phyloP scores from a whole-genome alignment of 2,329 filamentous ascomycete genomes.

The Ceratocystis destructans region DNA sequence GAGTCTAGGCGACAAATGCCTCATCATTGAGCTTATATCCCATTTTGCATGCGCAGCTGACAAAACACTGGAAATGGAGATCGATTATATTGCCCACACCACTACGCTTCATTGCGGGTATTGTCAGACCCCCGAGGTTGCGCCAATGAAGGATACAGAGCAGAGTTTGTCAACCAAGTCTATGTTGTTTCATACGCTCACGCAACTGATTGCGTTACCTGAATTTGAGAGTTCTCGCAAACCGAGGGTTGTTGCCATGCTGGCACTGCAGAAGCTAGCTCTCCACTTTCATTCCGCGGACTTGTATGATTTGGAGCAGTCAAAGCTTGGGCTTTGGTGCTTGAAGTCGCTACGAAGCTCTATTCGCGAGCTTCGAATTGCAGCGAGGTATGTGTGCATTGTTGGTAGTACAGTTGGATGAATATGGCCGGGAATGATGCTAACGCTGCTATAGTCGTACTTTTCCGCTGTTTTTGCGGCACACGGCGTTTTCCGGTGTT shows the following conservation, averaged over 20 bases:
- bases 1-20: constrained; percentile 37
- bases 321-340: constrained; percentile 63
- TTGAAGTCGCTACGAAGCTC: constrained; percentile 72
- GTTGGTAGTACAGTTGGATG: neutral
- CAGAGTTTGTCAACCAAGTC: constrained; percentile 11
- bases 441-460: constrained; percentile 37
- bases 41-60: constrained; percentile 43
- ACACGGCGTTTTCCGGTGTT: constrained; percentile 21
- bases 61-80: constrained; percentile 28
- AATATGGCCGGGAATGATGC: neutral
- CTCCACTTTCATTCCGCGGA: constrained; percentile 47
- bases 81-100: neutral
- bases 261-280: constrained; percentile 54
- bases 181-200: constrained; percentile 27
- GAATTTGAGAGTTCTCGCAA: constrained; percentile 42
- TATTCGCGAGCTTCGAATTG: constrained; percentile 68
- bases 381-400: constrained; percentile 47
- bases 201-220: constrained; percentile 32
- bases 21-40: constrained; percentile 41
- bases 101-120: constrained; percentile 13
- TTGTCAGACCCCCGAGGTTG: constrained; percentile 14
- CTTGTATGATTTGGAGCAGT: constrained; percentile 53
- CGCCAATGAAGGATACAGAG: constrained; percentile 13
- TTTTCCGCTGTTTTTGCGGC: constrained; percentile 48
- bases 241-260: constrained; percentile 56